Conservation (phyloP, 2,329 filamentous ascomycete species). For the Stenocarpella maydis region DNA sequence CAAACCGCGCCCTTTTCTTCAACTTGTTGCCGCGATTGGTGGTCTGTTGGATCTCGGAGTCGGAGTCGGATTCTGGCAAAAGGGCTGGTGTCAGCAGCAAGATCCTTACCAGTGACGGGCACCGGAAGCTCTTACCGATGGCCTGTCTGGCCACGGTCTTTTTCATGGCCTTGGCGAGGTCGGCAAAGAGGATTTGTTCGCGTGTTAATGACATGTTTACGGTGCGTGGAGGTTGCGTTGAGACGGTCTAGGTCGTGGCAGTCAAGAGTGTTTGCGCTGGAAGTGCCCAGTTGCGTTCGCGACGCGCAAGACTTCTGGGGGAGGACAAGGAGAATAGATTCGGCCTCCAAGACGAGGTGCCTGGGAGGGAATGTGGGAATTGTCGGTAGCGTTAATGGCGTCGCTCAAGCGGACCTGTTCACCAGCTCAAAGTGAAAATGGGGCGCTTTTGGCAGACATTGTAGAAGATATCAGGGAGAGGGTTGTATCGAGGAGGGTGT, state of each 20-base stretch:
- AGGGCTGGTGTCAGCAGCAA: slow-evolving; percentile 35
- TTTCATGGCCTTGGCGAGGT: slow-evolving; percentile 74
- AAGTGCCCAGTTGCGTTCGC: not conserved
- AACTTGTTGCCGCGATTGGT: slow-evolving; percentile 83
- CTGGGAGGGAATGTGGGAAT: not conserved
- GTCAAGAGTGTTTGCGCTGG: not conserved
- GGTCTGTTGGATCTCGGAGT: slow-evolving; percentile 73
- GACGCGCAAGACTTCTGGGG: not conserved
- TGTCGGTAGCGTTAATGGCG: not conserved
- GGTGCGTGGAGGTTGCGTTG: not conserved
- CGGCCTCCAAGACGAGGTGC: not conserved
- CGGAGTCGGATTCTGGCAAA: slow-evolving; percentile 77
- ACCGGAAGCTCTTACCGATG: slow-evolving; percentile 58
- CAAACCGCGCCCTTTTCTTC: slow-evolving; percentile 76
- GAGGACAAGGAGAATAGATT: not conserved
- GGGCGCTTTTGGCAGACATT: not conserved
- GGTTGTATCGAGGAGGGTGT: slow-evolving; percentile 10
- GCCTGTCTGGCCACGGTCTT: slow-evolving; percentile 71
- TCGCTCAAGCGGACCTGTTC: not conserved
- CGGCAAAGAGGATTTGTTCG: slow-evolving; percentile 70
- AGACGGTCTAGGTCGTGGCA: not conserved
- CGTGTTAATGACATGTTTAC: slow-evolving; percentile 53
- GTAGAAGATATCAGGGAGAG: not conserved
- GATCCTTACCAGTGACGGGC: slow-evolving; percentile 24
- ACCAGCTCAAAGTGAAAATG: not conserved